Conservation (phyloP, 176 grass and related monocot genomes). For the Aechmea fasciata region DNA sequence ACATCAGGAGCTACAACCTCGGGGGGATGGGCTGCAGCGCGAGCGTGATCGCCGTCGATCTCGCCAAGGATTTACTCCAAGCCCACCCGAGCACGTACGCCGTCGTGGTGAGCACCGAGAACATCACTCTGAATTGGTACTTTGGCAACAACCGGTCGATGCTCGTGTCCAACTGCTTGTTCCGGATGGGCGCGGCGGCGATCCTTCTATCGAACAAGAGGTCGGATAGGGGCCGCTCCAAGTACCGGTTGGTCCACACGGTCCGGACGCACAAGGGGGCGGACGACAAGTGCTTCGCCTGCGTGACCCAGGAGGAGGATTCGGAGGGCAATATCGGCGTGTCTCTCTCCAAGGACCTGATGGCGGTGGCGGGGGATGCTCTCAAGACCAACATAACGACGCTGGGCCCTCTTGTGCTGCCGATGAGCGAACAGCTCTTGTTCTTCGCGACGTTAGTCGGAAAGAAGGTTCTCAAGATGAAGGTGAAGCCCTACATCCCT, state of each 20-base stretch:
- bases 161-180: slow-evolving; percentile 81
- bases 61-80: slow-evolving; percentile 62
- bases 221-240: slow-evolving; percentile 36
- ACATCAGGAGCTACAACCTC: slow-evolving; percentile 64
- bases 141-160: slow-evolving; percentile 74
- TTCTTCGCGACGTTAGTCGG: slow-evolving; percentile 2
- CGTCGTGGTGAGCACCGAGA: slow-evolving; percentile 67
- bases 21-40: slow-evolving; percentile 78
- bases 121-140: slow-evolving; percentile 81
- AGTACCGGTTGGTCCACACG: slow-evolving; percentile 54
- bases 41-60: slow-evolving; percentile 53
- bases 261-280: slow-evolving; percentile 71
- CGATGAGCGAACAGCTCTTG: slow-evolving; percentile 44
- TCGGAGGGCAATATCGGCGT: slow-evolving; percentile 32
- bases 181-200: slow-evolving; percentile 63
- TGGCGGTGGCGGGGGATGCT: slow-evolving; percentile 73
- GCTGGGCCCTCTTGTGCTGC: slow-evolving; percentile 58
- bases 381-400: slow-evolving; percentile 82
- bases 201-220: slow-evolving; percentile 48
- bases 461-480: slow-evolving; percentile 14
- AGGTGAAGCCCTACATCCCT: slow-evolving; percentile 25
- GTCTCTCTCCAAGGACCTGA: slow-evolving; percentile 57
- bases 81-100: slow-evolving; percentile 27
- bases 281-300: slow-evolving; percentile 46
- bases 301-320: slow-evolving; percentile 84